These are phyloP conservation scores for Rhodocollybia butyracea DNA, from an alignment of 768 basidiomycete genomes.

Conservation along the genomic window DNA sequence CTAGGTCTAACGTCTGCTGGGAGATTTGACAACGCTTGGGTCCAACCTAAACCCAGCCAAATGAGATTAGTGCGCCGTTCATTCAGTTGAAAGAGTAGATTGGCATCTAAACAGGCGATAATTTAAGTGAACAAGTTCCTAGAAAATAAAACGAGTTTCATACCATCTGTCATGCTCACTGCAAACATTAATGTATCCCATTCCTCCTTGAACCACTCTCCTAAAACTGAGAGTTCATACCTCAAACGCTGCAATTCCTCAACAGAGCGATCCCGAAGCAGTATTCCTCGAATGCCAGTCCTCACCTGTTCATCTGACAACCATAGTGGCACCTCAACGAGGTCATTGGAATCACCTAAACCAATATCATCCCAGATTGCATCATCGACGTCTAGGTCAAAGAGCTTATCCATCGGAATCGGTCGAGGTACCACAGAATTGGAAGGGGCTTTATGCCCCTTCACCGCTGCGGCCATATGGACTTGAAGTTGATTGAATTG, in stretches of 20 bases:
- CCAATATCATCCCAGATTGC: conserved; percentile 32
- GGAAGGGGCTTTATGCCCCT: conserved; percentile 16
- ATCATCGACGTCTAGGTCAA: conserved; percentile 32
- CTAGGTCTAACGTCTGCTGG: not conserved
- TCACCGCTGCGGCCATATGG: conserved; percentile 19
- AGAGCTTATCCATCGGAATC: conserved; percentile 22
- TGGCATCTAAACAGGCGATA: not conserved
- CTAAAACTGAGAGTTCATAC: conserved; percentile 13
- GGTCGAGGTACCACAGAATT: conserved; percentile 18
- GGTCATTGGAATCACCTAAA: conserved; percentile 11
- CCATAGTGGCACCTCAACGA: conserved; percentile 19
- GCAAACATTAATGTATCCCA: not conserved
- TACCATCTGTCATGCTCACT: not conserved
- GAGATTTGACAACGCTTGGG: not conserved
- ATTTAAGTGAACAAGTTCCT: not conserved
- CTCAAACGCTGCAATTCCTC: conserved; percentile 18
- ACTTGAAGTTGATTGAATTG: conserved; percentile 26
- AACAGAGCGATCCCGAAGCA: conserved; percentile 13
- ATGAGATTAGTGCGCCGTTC: not conserved
- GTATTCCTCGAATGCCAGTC: conserved; percentile 25
- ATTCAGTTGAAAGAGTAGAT: conserved; percentile 1
- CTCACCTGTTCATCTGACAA: conserved; percentile 21
- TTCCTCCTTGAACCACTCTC: conserved; percentile 10
- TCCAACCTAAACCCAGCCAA: conserved; percentile 5
- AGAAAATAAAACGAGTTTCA: not conserved